Evolutionary conservation across 1,284 basidiomycete genomes (phyloP).

Genomic region (Austropuccinia psidii): DNA sequence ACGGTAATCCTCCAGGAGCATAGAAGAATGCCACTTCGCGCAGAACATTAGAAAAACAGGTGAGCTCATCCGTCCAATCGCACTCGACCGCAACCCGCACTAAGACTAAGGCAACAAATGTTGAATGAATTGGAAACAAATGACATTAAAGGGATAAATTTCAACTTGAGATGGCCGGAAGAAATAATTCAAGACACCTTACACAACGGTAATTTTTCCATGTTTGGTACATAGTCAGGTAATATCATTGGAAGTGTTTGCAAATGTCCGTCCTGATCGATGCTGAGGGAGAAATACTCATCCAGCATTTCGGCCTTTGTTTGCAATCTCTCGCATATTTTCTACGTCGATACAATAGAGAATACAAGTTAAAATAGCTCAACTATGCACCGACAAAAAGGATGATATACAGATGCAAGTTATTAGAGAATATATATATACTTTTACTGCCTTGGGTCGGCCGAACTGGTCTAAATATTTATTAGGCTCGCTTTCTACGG

Average conservation of each 20-base stretch:
- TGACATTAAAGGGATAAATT: conserved; percentile 32
- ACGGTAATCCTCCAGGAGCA: conserved; percentile 54
- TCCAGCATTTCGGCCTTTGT: conserved; percentile 70
- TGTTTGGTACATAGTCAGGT: conserved; percentile 72
- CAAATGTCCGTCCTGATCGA: conserved; percentile 60
- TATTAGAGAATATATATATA: conserved; percentile 49
- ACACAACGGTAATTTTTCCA: conserved; percentile 71
- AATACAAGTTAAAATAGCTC: too few species aligned
- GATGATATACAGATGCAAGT: not conserved
- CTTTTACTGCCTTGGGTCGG: conserved; percentile 59
- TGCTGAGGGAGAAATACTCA: conserved; percentile 79
- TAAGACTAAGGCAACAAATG: conserved; percentile 40
- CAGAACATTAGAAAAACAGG: conserved; percentile 77
- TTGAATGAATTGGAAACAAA: not conserved
- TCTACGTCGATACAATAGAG: conserved; percentile 37
- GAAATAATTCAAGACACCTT: conserved; percentile 40
- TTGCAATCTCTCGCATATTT: conserved; percentile 46
- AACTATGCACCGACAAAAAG: not conserved
- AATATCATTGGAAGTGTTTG: conserved; percentile 72
- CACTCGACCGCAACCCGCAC: conserved; percentile 56
- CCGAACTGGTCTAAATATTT: conserved; percentile 46
- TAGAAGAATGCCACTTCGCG: conserved; percentile 88
- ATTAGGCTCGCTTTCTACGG: conserved; percentile 61
- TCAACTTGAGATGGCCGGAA: not conserved
- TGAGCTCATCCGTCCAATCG: conserved; percentile 73